phyloP scores from a whole-genome alignment of 2,329 filamentous ascomycete species.

The Colletotrichum lupini region DNA sequence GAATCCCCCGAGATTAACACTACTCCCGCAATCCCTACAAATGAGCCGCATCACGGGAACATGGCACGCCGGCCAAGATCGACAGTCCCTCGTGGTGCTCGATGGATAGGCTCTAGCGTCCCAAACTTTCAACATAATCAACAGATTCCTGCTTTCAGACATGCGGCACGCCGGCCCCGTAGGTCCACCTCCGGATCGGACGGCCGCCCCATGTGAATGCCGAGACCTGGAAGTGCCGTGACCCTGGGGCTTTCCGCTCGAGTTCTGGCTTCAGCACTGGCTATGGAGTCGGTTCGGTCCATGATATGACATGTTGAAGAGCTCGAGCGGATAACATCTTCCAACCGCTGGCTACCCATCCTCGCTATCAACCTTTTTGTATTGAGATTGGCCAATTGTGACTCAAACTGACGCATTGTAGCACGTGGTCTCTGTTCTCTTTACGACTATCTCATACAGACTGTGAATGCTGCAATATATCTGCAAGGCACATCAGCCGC shows the following conservation, averaged over 20 bases:
- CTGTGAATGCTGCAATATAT: not conserved
- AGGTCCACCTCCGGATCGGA: not conserved
- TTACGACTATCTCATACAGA: not conserved
- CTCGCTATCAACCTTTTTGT: too few relatives aligned
- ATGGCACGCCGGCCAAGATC: not conserved
- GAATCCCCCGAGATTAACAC: constrained; percentile 10
- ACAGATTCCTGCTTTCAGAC: not conserved
- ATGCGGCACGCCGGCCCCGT: not conserved
- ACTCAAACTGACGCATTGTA: not conserved
- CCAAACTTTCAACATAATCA: not conserved
- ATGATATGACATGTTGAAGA: not conserved
- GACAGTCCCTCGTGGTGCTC: not conserved
- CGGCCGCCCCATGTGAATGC: not conserved
- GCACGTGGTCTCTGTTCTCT: not conserved
- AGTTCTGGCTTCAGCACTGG: not conserved
- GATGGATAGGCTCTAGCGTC: not conserved
- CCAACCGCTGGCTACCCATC: too few relatives aligned
- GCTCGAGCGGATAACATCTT: too few relatives aligned
- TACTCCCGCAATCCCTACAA: not conserved
- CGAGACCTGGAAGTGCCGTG: not conserved
- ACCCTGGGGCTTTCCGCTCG: not conserved
- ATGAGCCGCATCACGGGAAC: not conserved
- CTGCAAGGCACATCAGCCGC: not conserved
- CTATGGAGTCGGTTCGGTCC: not conserved
- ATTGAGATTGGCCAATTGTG: too few relatives aligned